Conservation (phyloP, 441 rosid species). For the Gossypium laxum region DNA sequence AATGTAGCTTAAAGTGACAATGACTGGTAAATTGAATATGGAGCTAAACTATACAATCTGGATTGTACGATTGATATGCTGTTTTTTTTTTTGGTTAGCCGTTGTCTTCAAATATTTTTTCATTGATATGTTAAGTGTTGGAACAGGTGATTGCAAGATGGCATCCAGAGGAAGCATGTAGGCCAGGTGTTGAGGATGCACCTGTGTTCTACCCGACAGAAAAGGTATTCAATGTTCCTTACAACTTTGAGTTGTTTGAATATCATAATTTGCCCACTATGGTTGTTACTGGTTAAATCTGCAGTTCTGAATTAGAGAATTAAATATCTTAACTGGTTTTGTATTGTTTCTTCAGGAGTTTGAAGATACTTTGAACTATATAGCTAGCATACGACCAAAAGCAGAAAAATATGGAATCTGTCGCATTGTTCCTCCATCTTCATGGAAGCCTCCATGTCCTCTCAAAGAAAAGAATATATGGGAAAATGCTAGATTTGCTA, state of each 20-base stretch:
- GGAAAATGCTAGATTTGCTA: slow-evolving; percentile 69
- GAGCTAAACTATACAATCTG: background rate
- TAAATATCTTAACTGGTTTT: slow-evolving; percentile 19
- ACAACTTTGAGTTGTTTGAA: slow-evolving; percentile 16
- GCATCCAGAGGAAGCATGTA: slow-evolving; percentile 58
- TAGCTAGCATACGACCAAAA: slow-evolving; percentile 63
- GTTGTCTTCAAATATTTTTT: slow-evolving; percentile 17
- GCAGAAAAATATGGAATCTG: slow-evolving; percentile 96
- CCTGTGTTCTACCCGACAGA: slow-evolving; percentile 91
- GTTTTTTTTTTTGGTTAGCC: background rate
- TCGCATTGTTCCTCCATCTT: slow-evolving; percentile 92
- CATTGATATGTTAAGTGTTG: slow-evolving; percentile 18
- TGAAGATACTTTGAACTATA: slow-evolving; percentile 79
- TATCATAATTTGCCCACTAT: background rate
- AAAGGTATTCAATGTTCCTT: slow-evolving; percentile 50
- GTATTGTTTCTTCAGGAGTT: slow-evolving; percentile 55
- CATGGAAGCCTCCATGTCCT: slow-evolving; percentile 96
- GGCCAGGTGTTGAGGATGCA: slow-evolving; percentile 71
- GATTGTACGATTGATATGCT: background rate
- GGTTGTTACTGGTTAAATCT: slow-evolving; percentile 4
- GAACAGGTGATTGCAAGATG: slow-evolving; percentile 74
- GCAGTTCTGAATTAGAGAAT: background rate
- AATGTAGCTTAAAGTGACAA: background rate
- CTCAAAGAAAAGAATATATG: slow-evolving; percentile 66
- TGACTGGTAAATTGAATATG: slow-evolving; percentile 7